Evolutionary conservation across 331 rosid species (phyloP).

Genomic region (Malus hybrid): DNA sequence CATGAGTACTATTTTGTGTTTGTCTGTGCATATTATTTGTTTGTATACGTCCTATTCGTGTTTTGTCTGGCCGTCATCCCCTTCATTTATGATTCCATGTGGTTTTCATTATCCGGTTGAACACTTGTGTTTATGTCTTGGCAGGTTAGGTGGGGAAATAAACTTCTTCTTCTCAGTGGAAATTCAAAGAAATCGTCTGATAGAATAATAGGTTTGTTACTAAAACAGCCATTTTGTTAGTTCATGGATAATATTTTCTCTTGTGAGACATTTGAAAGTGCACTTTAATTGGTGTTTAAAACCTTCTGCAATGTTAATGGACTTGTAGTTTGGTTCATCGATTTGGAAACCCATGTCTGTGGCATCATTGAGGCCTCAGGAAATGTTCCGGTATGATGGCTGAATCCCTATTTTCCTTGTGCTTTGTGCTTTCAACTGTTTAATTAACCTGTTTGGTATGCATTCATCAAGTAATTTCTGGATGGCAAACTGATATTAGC

Average conservation of each 20-base stretch:
- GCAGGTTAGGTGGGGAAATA: slow-evolving; percentile 82
- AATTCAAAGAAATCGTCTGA: slow-evolving; percentile 54
- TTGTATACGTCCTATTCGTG: not conserved
- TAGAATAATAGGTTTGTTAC: slow-evolving; percentile 52
- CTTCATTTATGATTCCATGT: not conserved
- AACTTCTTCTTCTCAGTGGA: slow-evolving; percentile 79
- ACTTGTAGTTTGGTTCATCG: slow-evolving; percentile 70
- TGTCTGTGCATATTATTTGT: slow-evolving; percentile 3
- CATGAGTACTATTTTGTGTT: not conserved
- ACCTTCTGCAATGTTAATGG: slow-evolving; percentile 23
- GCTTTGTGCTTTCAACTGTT: not conserved
- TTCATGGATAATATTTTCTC: not conserved
- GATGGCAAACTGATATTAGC: not conserved
- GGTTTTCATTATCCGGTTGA: not conserved
- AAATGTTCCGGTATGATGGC: slow-evolving; percentile 61
- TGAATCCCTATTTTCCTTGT: slow-evolving; percentile 2
- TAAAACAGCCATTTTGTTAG: not conserved
- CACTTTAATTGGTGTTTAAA: slow-evolving; percentile 5
- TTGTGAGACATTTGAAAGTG: not conserved
- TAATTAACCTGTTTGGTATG: too few relatives aligned
- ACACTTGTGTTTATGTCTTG: not conserved
- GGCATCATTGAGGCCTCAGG: slow-evolving; percentile 73
- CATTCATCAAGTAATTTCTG: not conserved
- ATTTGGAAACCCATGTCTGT: slow-evolving; percentile 51
- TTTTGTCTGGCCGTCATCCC: slow-evolving; percentile 4